Base-by-base conservation (phyloP, 768 basidiomycete genomes). In the Pholiota microspora region DNA sequence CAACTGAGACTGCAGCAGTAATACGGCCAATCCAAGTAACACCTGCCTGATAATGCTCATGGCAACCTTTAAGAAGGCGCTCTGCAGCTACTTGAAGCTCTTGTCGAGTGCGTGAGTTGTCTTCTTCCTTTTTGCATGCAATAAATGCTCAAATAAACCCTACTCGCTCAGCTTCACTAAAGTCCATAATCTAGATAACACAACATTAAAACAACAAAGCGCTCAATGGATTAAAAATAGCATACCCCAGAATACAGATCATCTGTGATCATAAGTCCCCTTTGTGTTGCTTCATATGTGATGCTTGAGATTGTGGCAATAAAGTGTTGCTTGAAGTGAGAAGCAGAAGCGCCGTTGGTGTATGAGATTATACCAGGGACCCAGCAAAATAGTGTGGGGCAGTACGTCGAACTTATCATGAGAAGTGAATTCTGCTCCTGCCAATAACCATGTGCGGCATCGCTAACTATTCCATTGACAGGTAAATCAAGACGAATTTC, bases 371-470 rank as follows among this genome's bases (percentile, higher is more conserved):
- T 23, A 0, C 59, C 65, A 13, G 73, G 73, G 28, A 70, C 64
- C 73, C 72, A 75, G 13, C 64, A 63, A 4, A 52, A 53, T 3
- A 73, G 60, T 6, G 56, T 49, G 0, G 54, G 60, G 13, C 62
- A 70, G 46, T 69, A 73, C 0, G 59, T 54, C 0, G 70, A 74
- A 2, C 60, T 64, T 10, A 72, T 58, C 53, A 75, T 69, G 15
- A 74, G 66, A 1, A 73, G 50, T 6, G 57, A 54, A 13, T 65
- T 69, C 1, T 56, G 53, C 3, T 66, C 62, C n/a, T 32, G 47
- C 66, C 69, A 75, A 51, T 56, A 75, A 9, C 68, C 66, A 59
- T 75, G 72, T 8, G 71, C 70, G 0, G 67, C 73, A 61, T 74
- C 71, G 21, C 65, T 69, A 24, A 74, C 65, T 16, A 69, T 47